Percentiles rank a stretch among this genome's conserved stretches.
Conservation (phyloP, 2,329 filamentous ascomycete genomes). For the Xylariomycetidae sp. region DNA sequence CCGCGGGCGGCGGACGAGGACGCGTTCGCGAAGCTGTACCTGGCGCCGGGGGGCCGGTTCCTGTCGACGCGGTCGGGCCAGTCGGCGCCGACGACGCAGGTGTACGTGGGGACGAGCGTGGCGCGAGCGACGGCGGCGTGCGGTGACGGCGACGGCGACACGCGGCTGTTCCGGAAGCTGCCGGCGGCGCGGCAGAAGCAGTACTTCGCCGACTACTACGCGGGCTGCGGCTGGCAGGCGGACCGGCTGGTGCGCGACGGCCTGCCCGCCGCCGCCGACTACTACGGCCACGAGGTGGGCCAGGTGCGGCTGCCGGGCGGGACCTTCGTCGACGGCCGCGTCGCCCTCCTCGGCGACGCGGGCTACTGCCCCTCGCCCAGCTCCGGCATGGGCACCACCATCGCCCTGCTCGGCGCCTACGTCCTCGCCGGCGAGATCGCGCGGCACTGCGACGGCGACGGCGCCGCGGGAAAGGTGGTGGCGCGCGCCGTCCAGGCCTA, state of each 20-base stretch:
- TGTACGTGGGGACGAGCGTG: constrained; percentile 23
- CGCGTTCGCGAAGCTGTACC: constrained; percentile 28
- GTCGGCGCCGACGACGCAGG: constrained; percentile 22
- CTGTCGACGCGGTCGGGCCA: constrained; percentile 31
- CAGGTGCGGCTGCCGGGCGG: constrained; percentile 39
- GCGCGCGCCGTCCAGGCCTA: constrained; percentile 39
- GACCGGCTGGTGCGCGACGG: constrained; percentile 10
- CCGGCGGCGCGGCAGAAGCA: neutral
- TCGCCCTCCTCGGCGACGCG: constrained; percentile 50
- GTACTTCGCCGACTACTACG: neutral
- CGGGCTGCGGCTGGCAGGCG: constrained; percentile 12
- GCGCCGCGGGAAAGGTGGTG: too few relatives aligned
- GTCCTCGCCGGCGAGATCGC: constrained; percentile 49
- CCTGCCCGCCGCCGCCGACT: constrained; percentile 27
- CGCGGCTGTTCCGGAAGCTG: neutral
- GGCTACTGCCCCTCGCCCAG: constrained; percentile 41
- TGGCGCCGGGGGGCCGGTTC: constrained; percentile 28
- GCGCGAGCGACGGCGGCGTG: constrained; percentile 9
- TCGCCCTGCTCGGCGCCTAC: constrained; percentile 45
- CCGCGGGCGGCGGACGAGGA: constrained; percentile 21
- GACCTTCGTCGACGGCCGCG: constrained; percentile 37
- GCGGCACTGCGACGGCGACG: constrained; percentile 21
- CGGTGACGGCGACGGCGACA: too few relatives aligned
- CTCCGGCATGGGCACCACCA: constrained; percentile 46
- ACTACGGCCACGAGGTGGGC: constrained; percentile 39